A percentile compares a stretch with the other conserved stretches of the same genome.
phyloP scores from a whole-genome alignment of 2,329 filamentous ascomycete genomes.

The Apiospora pterosperma region DNA sequence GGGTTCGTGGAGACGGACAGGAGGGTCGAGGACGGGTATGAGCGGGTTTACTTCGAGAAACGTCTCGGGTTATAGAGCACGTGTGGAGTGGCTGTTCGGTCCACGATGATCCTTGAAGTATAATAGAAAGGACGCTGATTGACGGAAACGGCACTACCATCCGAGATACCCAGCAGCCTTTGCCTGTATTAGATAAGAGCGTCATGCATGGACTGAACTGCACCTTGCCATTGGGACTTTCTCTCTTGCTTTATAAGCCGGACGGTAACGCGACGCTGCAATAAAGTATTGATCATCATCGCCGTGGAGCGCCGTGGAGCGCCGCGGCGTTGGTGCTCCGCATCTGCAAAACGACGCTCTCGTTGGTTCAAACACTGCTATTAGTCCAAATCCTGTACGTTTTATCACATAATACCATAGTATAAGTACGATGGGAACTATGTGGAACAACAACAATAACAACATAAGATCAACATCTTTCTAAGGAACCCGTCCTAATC shows the following conservation, averaged over 20 bases:
- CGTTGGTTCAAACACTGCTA: background rate
- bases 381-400: background rate
- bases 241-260: background rate
- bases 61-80: constrained; percentile 6
- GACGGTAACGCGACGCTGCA: background rate
- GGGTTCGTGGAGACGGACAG: constrained; percentile 30
- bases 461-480: background rate
- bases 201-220: too few relatives aligned
- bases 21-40: constrained; percentile 27
- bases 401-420: background rate
- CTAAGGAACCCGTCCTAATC: background rate
- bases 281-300: too few relatives aligned
- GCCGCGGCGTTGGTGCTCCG: background rate
- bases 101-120: too few relatives aligned
- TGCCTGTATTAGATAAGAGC: too few relatives aligned
- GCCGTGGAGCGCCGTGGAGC: background rate
- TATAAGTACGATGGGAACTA: background rate
- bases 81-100: background rate
- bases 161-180: too few relatives aligned
- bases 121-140: background rate
- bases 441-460: too few relatives aligned
- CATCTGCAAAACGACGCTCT: background rate
- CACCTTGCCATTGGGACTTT: background rate
- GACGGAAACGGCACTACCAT: too few relatives aligned
- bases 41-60: constrained; percentile 33